Conservation (phyloP, 257 asterid species). For the Fraxinus excelsior region DNA sequence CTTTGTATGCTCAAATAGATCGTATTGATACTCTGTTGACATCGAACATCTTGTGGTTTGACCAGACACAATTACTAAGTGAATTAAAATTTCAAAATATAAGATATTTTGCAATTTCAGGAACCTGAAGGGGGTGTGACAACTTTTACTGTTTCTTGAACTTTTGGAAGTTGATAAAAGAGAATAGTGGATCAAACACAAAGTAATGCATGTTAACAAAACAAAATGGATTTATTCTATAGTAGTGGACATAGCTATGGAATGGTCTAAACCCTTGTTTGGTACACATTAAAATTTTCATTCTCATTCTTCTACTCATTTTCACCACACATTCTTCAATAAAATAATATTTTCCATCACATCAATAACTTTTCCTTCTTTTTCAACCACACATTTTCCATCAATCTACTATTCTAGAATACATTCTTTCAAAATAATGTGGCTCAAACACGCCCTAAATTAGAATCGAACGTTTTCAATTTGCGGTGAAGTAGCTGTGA, state of each 20-base stretch:
- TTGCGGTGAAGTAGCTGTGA: neutral
- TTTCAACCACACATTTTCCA: too few species aligned
- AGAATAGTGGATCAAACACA: neutral
- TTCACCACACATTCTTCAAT: too few species aligned
- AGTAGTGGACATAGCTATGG: neutral
- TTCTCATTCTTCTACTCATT: too few species aligned
- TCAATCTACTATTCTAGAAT: too few species aligned
- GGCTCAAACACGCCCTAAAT: too few species aligned
- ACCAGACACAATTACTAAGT: neutral
- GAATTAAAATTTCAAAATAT: neutral
- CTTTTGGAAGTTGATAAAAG: neutral
- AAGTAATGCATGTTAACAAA: neutral
- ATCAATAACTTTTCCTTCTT: too few species aligned
- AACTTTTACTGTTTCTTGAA: neutral
- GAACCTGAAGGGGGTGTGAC: neutral
- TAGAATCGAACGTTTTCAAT: neutral
- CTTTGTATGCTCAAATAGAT: neutral
- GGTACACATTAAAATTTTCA: too few species aligned
- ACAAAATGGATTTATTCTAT: neutral
- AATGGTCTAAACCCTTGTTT: too few species aligned
- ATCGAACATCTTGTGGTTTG: neutral
- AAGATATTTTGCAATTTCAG: neutral
- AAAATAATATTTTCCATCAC: too few species aligned
- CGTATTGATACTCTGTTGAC: neutral
- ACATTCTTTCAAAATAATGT: too few species aligned